These are phyloP conservation scores for Rehmannia glutinosa DNA, from an alignment of 257 asterid species.

Conservation along the genomic window DNA sequence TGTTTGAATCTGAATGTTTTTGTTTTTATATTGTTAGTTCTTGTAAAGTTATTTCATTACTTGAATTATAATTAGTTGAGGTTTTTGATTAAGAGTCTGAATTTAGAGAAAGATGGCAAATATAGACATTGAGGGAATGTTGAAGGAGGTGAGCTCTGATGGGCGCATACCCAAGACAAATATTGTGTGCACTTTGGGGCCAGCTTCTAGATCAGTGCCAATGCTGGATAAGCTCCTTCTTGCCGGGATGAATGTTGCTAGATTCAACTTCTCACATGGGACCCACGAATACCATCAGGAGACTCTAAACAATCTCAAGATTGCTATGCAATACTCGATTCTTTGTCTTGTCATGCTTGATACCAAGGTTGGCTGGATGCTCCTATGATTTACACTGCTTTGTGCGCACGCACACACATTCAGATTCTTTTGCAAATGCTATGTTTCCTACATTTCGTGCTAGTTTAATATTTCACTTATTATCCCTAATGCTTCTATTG, in stretches of 20 bases:
- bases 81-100: not conserved
- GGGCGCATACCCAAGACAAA: constrained; percentile 73
- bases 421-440: not conserved
- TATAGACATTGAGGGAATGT: constrained; percentile 57
- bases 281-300: constrained; percentile 83
- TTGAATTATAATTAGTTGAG: not conserved
- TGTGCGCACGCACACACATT: not conserved
- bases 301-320: constrained; percentile 56
- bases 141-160: constrained; percentile 47
- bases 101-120: constrained; percentile 39
- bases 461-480: no score
- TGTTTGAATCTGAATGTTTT: no score
- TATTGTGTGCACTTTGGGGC: constrained; percentile 87
- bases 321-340: constrained; percentile 70
- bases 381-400: no score
- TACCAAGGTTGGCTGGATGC: no score
- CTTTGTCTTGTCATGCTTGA: constrained; percentile 90
- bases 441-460: no score
- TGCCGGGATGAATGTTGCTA: constrained; percentile 90
- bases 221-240: constrained; percentile 78
- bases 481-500: not conserved
- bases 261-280: constrained; percentile 92
- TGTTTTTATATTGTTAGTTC: no score
- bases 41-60: not conserved
- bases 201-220: constrained; percentile 69